Evolutionary conservation across 306 rosid species (phyloP), one percentile per base, ranked within the genome.

Genomic region (Cicer pinnatifidum): DNA sequence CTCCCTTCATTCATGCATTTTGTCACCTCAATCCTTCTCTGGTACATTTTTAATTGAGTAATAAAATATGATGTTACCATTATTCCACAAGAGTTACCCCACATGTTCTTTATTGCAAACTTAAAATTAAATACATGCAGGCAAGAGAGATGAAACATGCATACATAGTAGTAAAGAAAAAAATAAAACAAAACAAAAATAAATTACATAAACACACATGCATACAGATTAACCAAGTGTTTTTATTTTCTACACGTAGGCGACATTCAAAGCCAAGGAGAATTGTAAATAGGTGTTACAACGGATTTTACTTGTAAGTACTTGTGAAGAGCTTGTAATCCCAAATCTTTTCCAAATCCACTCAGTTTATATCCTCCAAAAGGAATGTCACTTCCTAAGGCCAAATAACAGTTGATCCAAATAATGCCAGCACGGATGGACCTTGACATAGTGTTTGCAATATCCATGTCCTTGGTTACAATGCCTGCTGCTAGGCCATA

Each of bases 401-500:
- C 84, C 0, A 86, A 74, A 82, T 88, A 92, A 82, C 90, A 92
- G 7, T 92, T 89, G 20, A 92, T 79, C 96, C 97, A 92, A 59
- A 92, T 69, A 0, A 50, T 39, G 7, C 96, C 97, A 0, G 97
- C 96, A 8, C 86, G 83, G 11, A 90, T 85, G 13, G 92, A 86
- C 67, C 97, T 86, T 8, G 96, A 88, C 41, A 90, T 72, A 0
- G 94, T 92, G 87, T 90, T 92, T 5, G 90, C 89, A 64, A 61
- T 81, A 62, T 92, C 89, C 19, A 92, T 2, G 77, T 84, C 81
- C 62, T 92, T 86, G 1, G 97, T 86, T 71, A 88, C 78, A 43
- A 92, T 81, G 1, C 97, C 96, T 8, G 97, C 97, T 40, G 97
- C 96, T 19, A 89, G 68, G 11, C 97, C 94, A 38, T 84, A 92